These are phyloP conservation scores for Triglochin maritima DNA, from an alignment of 106 monocot genomes.

Conservation along the genomic window DNA sequence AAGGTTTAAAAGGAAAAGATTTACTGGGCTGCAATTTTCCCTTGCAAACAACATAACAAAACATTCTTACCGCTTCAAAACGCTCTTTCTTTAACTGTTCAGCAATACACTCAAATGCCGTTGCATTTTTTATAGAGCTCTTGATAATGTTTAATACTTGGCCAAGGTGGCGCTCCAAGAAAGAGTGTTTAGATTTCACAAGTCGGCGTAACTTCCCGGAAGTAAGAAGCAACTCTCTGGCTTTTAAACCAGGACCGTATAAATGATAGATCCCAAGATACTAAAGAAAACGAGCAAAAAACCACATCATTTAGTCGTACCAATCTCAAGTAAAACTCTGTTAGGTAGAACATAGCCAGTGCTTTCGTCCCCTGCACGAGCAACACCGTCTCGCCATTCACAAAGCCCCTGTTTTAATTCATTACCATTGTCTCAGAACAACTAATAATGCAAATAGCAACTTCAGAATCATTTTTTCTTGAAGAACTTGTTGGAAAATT, in stretches of 20 bases:
- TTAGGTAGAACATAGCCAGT: conserved; percentile 95
- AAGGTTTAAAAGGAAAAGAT: conserved; percentile 1
- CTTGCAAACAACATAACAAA: not conserved
- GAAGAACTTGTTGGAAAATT: too few relatives aligned
- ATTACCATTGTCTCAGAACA: not conserved
- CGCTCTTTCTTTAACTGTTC: conserved; percentile 47
- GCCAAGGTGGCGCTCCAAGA: conserved; percentile 48
- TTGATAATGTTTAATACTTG: conserved; percentile 36
- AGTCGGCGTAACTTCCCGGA: conserved; percentile 38
- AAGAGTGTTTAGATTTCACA: conserved; percentile 63
- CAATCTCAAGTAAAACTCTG: conserved; percentile 73
- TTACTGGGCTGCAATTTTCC: not conserved
- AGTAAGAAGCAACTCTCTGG: conserved; percentile 72
- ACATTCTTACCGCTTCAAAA: conserved; percentile 29
- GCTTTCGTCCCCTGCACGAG: conserved; percentile 91
- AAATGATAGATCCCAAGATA: not conserved
- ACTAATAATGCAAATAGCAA: too few relatives aligned
- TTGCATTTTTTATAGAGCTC: conserved; percentile 36
- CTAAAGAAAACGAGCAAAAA: not conserved
- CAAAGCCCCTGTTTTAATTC: conserved; percentile 41
- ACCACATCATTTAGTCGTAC: conserved; percentile 16
- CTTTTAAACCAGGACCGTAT: conserved; percentile 28
- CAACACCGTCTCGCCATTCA: conserved; percentile 80
- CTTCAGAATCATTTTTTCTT: too few relatives aligned
- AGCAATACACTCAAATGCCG: conserved; percentile 48